phyloP scores from a whole-genome alignment of 1,284 basidiomycete species.

The Coniferiporia sulphurascens region DNA sequence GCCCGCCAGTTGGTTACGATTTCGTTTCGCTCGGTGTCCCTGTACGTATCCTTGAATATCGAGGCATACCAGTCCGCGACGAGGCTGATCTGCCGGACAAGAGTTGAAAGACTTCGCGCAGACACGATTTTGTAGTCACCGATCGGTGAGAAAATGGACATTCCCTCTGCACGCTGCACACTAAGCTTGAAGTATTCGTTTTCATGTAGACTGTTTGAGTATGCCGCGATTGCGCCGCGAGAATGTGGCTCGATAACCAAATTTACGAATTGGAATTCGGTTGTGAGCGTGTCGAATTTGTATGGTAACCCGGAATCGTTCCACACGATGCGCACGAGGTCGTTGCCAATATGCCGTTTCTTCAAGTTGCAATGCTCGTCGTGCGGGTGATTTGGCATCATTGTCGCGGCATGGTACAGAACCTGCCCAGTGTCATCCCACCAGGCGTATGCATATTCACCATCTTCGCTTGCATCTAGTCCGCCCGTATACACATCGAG shows the following conservation, averaged over 20 bases:
- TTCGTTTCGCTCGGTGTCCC: slow-evolving; percentile 66
- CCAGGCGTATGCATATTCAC: slow-evolving; percentile 97
- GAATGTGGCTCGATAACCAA: slow-evolving; percentile 96
- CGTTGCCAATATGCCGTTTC: slow-evolving; percentile 93
- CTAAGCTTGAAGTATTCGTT: slow-evolving; percentile 91
- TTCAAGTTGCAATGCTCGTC: slow-evolving; percentile 77
- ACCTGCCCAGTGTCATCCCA: slow-evolving; percentile 97
- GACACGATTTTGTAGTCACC: slow-evolving; percentile 93
- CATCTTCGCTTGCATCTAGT: slow-evolving; percentile 83
- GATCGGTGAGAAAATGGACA: slow-evolving; percentile 88
- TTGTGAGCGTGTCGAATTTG: slow-evolving; percentile 85
- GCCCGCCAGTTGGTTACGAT: slow-evolving; percentile 88
- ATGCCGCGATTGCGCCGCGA: slow-evolving; percentile 73
- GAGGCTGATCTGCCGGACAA: slow-evolving; percentile 83
- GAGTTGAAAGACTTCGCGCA: slow-evolving; percentile 72
- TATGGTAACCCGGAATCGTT: slow-evolving; percentile 91
- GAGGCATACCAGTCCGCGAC: slow-evolving; percentile 86
- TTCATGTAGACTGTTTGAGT: slow-evolving; percentile 74
- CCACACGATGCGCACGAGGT: slow-evolving; percentile 94
- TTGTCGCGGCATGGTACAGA: slow-evolving; percentile 92
- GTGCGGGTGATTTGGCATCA: slow-evolving; percentile 83
- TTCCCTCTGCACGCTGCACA: slow-evolving; percentile 79
- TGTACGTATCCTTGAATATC: slow-evolving; percentile 73
- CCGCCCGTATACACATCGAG: slow-evolving; percentile 94
- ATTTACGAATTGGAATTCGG: slow-evolving; percentile 97